Conservation (phyloP, 805 yeast genomes). For the Yamadazyma kitorensis region DNA sequence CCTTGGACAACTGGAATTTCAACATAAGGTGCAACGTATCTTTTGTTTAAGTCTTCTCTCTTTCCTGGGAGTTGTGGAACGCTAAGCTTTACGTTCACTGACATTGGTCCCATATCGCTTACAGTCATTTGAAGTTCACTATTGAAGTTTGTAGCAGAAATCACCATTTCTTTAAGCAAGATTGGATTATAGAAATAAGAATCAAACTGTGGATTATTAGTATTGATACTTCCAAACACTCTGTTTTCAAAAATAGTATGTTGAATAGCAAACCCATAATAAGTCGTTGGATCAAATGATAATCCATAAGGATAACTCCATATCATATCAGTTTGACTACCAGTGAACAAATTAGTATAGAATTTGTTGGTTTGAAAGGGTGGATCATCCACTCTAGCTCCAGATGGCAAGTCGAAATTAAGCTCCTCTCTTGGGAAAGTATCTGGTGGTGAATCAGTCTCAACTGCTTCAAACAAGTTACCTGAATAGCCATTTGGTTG, state of each 20-base stretch:
- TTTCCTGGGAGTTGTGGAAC: conserved; percentile 48
- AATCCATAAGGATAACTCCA: conserved; percentile 66
- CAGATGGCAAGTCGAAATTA: conserved; percentile 46
- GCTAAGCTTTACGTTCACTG: conserved; percentile 13
- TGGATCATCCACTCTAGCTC: conserved; percentile 42
- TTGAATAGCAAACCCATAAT: conserved; percentile 59
- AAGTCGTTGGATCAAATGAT: conserved; percentile 46
- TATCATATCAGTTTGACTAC: conserved; percentile 48
- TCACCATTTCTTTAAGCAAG: conserved; percentile 49
- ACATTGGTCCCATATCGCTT: conserved; percentile 11
- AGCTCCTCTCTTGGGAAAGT: conserved; percentile 45
- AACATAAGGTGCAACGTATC: conserved; percentile 52
- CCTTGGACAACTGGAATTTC: conserved; percentile 43
- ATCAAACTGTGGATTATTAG: conserved; percentile 31
- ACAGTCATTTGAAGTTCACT: conserved; percentile 4
- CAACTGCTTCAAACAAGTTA: conserved; percentile 48
- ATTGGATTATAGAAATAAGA: conserved; percentile 55
- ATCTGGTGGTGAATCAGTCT: conserved; percentile 26
- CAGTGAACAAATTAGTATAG: conserved; percentile 61
- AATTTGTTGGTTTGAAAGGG: conserved; percentile 72
- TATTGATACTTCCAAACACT: conserved; percentile 44
- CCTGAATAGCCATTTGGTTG: conserved; percentile 20
- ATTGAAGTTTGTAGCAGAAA: conserved; percentile 41
- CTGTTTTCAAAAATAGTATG: conserved; percentile 47
- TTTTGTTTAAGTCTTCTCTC: conserved; percentile 45